phyloP scores from a whole-genome alignment of 495 filamentous ascomycete species.

The Neurospora terricola region DNA sequence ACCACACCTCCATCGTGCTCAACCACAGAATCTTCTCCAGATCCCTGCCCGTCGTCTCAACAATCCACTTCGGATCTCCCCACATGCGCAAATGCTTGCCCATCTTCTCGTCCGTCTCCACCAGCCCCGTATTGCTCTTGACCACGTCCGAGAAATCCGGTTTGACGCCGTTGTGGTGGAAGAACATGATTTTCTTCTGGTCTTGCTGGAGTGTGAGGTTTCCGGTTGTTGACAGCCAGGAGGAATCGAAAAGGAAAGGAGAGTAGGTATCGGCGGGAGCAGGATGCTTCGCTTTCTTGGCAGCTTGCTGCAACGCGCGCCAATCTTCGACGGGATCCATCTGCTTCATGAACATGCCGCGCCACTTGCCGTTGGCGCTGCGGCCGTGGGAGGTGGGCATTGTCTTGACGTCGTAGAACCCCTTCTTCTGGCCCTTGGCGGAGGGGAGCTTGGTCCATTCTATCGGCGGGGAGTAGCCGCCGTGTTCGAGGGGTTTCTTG shows the following conservation, averaged over 20 bases:
- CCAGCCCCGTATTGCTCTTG: not conserved
- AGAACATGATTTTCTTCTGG: slow-evolving; percentile 35
- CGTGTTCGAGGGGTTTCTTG: not conserved
- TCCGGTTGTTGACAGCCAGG: not conserved
- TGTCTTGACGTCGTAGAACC: slow-evolving; percentile 39
- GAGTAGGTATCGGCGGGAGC: not conserved
- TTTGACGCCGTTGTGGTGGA: slow-evolving; percentile 47
- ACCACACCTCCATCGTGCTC: slow-evolving; percentile 38
- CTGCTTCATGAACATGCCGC: slow-evolving; percentile 15
- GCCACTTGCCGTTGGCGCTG: slow-evolving; percentile 4
- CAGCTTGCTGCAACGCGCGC: slow-evolving; percentile 8
- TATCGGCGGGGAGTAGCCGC: slow-evolving; percentile 2
- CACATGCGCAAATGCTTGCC: slow-evolving; percentile 15
- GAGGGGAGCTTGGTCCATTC: slow-evolving; percentile 5
- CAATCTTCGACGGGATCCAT: slow-evolving; percentile 18
- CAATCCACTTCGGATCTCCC: slow-evolving; percentile 23
- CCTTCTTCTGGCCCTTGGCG: slow-evolving; percentile 7
- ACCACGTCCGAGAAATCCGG: slow-evolving; percentile 33
- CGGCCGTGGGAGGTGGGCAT: slow-evolving; percentile 6
- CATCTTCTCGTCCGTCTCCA: slow-evolving; percentile 3
- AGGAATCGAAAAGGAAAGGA: slow-evolving; percentile 4
- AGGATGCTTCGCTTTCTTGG: not conserved
- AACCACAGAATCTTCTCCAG: slow-evolving; percentile 43
- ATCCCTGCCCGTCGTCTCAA: slow-evolving; percentile 31
- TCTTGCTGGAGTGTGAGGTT: slow-evolving; percentile 4